Conservation (phyloP, 1,284 basidiomycete species). For the Tilletia setariae region DNA sequence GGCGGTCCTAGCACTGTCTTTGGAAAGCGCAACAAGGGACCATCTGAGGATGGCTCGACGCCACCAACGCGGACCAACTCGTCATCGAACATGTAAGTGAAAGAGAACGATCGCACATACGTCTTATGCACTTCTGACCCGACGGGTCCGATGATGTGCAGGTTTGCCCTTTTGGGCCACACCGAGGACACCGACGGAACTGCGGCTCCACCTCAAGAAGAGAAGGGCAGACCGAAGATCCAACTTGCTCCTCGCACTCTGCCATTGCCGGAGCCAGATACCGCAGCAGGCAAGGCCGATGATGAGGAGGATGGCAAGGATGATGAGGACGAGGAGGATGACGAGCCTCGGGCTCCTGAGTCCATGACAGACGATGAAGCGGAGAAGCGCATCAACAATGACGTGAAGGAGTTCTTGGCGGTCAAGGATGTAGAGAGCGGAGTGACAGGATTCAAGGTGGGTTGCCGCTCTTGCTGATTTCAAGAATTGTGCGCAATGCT, state of each 20-base stretch:
- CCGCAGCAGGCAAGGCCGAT: constrained; percentile 18
- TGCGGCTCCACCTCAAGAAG: constrained; percentile 57
- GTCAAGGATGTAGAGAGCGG: constrained; percentile 76
- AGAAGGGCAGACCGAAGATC: constrained; percentile 70
- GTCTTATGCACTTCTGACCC: not conserved
- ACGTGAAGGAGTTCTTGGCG: constrained; percentile 58
- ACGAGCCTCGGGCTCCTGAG: constrained; percentile 58
- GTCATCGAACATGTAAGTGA: constrained; percentile 69
- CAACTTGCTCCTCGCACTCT: constrained; percentile 66
- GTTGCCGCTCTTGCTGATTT: too few species aligned
- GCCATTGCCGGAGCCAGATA: constrained; percentile 55
- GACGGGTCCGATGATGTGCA: not conserved
- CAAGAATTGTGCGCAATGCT: constrained; percentile 4
- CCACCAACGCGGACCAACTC: constrained; percentile 74
- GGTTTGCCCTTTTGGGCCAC: constrained; percentile 59
- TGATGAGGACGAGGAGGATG: constrained; percentile 53
- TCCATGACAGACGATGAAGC: constrained; percentile 67
- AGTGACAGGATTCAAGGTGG: constrained; percentile 61
- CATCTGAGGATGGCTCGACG: constrained; percentile 60
- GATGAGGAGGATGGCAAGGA: constrained; percentile 32
- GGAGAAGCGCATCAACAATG: constrained; percentile 68
- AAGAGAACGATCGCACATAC: too few species aligned
- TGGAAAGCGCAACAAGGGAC: constrained; percentile 63
- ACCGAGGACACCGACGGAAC: constrained; percentile 29
- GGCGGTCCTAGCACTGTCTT: constrained; percentile 72